Evolutionary conservation across 352 stramenopile species (phyloP), one percentile per base, ranked within the genome.

Genomic region (Globisporangium polare): DNA sequence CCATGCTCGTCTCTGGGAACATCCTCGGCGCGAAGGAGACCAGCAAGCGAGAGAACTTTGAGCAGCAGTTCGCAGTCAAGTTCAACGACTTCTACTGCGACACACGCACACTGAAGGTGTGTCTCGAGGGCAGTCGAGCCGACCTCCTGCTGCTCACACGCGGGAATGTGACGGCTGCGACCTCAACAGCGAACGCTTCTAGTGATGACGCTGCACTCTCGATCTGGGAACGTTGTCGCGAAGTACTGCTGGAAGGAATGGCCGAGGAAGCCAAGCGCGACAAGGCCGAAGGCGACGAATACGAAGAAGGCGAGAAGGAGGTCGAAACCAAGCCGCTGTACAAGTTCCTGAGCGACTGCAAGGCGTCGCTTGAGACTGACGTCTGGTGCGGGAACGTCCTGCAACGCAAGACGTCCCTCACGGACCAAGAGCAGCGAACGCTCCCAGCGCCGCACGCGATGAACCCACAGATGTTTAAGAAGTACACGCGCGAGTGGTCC

Each of bases 81-180:
- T 49, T 58, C 24, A 58, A 58, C 33, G 53, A 50, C 18, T 58
- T 50, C 35, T 58, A 58, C 37, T 58, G 53, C 22, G 35, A 58
- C 7, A 50, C 35, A 5, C 53, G 53, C 35, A 58, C 53, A 8
- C 20, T 58, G 20, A 24, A 45, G n/a, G 37, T 43, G 37, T 43
- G 37, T 5, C 37, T 43, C 15, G 37, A 43, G 37, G 37, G 37
- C 37, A 43, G 37, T 43, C 37, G 37, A 43, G 37, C 37, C 37
- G 37, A 43, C 13, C 37, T 43, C 12, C 37, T 43, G 15, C 37
- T 43, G 37, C 37, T 43, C 37, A 43, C 15, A 13, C 37, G 37
- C 13, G 37, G 37, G 13, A n/a, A 43, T n/a, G 8, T 7, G 37
- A 43, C 37, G 3, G 7, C 9, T 43, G 8, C 12, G 37, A 43